Evolutionary conservation across 1,139 yeast genomes (phyloP), one percentile per base, ranked within the genome.

Genomic region (Protomyces lactucae-debilis): DNA sequence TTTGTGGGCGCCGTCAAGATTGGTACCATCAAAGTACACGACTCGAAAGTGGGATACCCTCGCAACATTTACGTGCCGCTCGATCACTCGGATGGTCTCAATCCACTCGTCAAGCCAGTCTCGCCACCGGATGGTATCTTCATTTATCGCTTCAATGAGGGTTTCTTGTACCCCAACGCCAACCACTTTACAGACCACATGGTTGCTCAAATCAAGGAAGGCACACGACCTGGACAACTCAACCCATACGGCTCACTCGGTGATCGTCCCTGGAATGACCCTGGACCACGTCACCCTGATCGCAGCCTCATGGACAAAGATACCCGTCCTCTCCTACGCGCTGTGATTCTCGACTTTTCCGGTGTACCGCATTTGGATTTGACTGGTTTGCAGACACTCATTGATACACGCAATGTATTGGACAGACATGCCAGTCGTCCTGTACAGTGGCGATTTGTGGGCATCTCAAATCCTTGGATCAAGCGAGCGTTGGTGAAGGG

Each of bases 191-290:
- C 83, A 56, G 97, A 91, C 70, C 75, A 76, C 46, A 81, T 92
- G 39, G 77, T 85, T 54, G 95, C 87, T 68, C 85, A 86, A 71
- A 85, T 87, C 52, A 85, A 85, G 73, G 74, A 76, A 48, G 66
- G 74, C 16, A 89, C 96, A 1, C 80, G 81, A 70, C 81, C 88
- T 65, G 92, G 92, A 32, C 79, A 80, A 63, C 77, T 82, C 28
- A 75, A 77, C 61, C 74, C 75, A 52, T 76, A 73, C 59, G 73
- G 77, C 21, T 78, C 79, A 60, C 80, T 83, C 52, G 88, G 90
- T 35, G 88, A 87, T 61, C 82, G 93, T 69, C 92, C 96, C 23
- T 92, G 97, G 96, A 91, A 91, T 73, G 95, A 90, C 71, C 92
- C 91, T 32, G 95, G 96, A 69, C 88, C 87, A 43, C 72, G 76